Base-by-base conservation (phyloP, 2,329 filamentous ascomycete genomes). In the Aureobasidium subglaciale region DNA sequence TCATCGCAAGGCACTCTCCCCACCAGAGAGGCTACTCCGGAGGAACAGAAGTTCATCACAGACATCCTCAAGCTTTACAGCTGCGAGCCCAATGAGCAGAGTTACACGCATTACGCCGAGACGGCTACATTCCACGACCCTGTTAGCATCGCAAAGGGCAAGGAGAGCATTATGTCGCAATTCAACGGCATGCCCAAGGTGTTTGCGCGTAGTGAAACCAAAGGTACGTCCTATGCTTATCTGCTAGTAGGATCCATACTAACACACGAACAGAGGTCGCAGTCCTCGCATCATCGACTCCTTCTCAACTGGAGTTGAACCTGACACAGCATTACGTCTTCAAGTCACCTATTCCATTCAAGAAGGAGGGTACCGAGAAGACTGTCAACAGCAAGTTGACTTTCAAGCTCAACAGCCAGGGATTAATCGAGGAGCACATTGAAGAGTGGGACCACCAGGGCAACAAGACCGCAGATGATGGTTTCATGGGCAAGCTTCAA, bases 151-250 rank as follows among this genome's bases (percentile, higher is more conserved):
- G 63, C 63, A 24, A 58, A 62, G 30, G 63, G 62, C 42, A 59
- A 62, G 15, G 59, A 63, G 15, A 63, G 62, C 54, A 63, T 65
- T 48, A 62, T 61, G 56, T 59, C 56, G 2, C 63, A 64, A 27
- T 65, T 65, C 59, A 65, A 64, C 37, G 62, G 63, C 46, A 65
- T 65, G 63, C 62, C 62, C 24, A 64, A 63, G 58, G 59, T 65
- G 34, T 65, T 65, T 58, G 56, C 58, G 13, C 35, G 58, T 11
- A 62, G 59, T 25, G 56, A 59, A 10, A 65, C 63, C 4, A 59
- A 64, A 30, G 55, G 57, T 58, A n/a, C 1, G 55, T 38, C 2
- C 9, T 6, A 5, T 3, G 2, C 6, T 22, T 8, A 16, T 35
- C n/a, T 2, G n/a, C 9, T 11, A 11, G 0, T 2, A 6, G 18